Percentiles rank a stretch among this genome's conserved stretches.
Conservation (phyloP, 2,329 filamentous ascomycete species). For the Stagonosporopsis cucurbitacearum region DNA sequence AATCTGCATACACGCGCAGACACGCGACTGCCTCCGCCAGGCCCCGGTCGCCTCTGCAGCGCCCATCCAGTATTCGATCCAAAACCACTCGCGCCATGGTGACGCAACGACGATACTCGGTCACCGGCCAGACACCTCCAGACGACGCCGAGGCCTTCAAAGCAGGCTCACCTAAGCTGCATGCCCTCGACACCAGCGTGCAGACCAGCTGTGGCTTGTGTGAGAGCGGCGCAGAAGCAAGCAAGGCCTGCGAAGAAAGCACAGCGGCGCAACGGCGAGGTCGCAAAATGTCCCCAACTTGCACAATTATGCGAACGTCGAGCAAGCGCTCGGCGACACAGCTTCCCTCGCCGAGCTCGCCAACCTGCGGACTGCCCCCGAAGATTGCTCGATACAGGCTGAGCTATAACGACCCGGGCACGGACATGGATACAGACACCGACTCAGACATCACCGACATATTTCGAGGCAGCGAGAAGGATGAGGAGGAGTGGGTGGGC, state of each 20-base stretch:
- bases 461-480: conserved; percentile 22
- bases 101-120: conserved; percentile 46
- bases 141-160: conserved; percentile 44
- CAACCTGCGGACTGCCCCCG: conserved; percentile 41
- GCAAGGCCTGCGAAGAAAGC: conserved; percentile 20
- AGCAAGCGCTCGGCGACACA: conserved; percentile 48
- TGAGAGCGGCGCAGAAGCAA: conserved; percentile 28
- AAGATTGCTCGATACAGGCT: conserved; percentile 43
- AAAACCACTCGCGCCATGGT: conserved; percentile 28
- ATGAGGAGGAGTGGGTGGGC: conserved; percentile 26
- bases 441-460: conserved; percentile 30
- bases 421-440: conserved; percentile 30
- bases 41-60: conserved; percentile 5
- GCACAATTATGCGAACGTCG: conserved; percentile 37
- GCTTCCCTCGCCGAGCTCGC: conserved; percentile 45
- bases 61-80: conserved; percentile 2
- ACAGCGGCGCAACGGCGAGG: conserved; percentile 30
- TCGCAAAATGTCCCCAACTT: conserved; percentile 36
- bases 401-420: conserved; percentile 25
- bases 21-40: conserved; percentile 11
- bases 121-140: conserved; percentile 47
- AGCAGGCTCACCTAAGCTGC: conserved; percentile 44
- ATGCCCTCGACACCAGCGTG: conserved; percentile 46
- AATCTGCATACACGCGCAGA: conserved; percentile 24
- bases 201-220: conserved; percentile 43